phyloP scores from a whole-genome alignment of 2,329 filamentous ascomycete genomes.

The Annulohypoxylon truncatum region DNA sequence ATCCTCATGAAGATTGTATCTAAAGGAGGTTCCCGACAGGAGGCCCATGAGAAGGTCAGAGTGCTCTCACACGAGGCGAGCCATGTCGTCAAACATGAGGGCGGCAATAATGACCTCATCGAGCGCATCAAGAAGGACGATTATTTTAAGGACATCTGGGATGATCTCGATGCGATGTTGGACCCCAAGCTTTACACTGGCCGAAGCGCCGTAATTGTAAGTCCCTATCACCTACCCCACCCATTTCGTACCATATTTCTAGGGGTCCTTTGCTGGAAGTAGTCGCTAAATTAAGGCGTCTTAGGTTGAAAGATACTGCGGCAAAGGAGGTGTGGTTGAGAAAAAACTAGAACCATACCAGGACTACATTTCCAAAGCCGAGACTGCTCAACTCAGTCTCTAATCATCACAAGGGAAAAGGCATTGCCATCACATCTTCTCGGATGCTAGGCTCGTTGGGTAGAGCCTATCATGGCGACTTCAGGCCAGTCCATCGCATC shows the following conservation, averaged over 20 bases:
- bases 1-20: slow-evolving; percentile 49
- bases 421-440: not conserved
- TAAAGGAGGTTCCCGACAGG: slow-evolving; percentile 46
- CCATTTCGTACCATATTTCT: not conserved
- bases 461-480: not conserved
- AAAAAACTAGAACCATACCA: slow-evolving; percentile 55
- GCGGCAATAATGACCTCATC: slow-evolving; percentile 77
- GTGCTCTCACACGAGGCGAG: slow-evolving; percentile 83
- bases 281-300: slow-evolving; percentile 50
- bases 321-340: slow-evolving; percentile 54
- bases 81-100: slow-evolving; percentile 64
- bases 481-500: not conserved
- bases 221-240: not conserved
- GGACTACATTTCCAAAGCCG: slow-evolving; percentile 50
- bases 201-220: slow-evolving; percentile 49
- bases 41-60: slow-evolving; percentile 85
- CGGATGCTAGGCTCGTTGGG: not conserved
- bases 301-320: slow-evolving; percentile 58
- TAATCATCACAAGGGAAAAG: slow-evolving; percentile 36
- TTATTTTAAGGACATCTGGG: slow-evolving; percentile 81
- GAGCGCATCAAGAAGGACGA: slow-evolving; percentile 76
- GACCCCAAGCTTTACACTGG: slow-evolving; percentile 67
- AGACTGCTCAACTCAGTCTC: slow-evolving; percentile 55
- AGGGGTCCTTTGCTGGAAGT: not conserved
- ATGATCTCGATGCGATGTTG: slow-evolving; percentile 75